A percentile compares a stretch with the other conserved stretches of the same genome.
phyloP scores from a whole-genome alignment of 75 land plant genomes.

The Sequoiadendron giganteum region DNA sequence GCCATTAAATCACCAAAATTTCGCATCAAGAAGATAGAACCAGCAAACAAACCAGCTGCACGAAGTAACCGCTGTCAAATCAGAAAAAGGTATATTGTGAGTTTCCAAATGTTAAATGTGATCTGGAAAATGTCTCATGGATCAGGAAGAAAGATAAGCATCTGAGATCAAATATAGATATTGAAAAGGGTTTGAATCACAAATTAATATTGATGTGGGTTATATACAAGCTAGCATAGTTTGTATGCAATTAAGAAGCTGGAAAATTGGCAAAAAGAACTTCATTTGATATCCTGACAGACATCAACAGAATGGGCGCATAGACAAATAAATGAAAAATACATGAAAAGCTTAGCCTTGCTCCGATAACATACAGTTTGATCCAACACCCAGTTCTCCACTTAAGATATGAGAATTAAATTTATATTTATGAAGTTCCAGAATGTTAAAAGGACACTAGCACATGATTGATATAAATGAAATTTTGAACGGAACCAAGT shows the following conservation, averaged over 20 bases:
- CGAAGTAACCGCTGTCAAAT: conserved; percentile 63
- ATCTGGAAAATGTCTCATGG: background rate
- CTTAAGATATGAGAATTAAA: background rate
- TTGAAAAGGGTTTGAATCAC: background rate
- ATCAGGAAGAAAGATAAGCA: background rate
- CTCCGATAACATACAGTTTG: background rate
- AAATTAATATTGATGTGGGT: background rate
- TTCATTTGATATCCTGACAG: background rate
- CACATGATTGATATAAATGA: background rate
- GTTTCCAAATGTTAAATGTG: background rate
- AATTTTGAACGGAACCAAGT: background rate
- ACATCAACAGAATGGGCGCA: background rate
- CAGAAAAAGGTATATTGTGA: background rate
- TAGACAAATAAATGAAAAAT: background rate
- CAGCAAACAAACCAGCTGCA: conserved; percentile 65
- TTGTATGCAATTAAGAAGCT: background rate
- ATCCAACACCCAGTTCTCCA: background rate
- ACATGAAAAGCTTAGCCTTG: background rate
- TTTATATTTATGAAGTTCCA: background rate
- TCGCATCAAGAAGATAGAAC: conserved; percentile 70
- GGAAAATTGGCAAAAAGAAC: background rate
- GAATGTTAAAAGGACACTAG: background rate
- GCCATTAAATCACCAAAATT: conserved; percentile 80
- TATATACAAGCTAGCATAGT: background rate
- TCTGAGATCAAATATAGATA: background rate